Percentiles rank a stretch among this genome's conserved stretches.
These are phyloP conservation scores for Condylostoma magnum DNA, from an alignment of 169 alveolate genomes.

Conservation along the genomic window DNA sequence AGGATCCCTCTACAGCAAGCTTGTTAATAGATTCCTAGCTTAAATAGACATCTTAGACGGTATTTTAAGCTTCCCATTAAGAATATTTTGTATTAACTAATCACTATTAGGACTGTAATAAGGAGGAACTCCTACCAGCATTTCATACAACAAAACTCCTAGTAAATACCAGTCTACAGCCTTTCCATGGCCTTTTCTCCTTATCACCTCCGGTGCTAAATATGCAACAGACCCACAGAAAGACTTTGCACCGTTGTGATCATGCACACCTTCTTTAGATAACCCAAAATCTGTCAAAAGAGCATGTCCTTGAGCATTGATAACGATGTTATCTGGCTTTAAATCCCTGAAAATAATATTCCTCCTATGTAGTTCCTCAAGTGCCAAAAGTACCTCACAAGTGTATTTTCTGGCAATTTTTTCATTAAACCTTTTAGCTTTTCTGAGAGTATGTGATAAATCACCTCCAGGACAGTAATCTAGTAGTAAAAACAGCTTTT, in stretches of 20 bases:
- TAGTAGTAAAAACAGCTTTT: constrained; percentile 75
- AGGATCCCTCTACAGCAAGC: constrained; percentile 67
- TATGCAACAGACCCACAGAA: constrained; percentile 79
- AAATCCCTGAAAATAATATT: constrained; percentile 81
- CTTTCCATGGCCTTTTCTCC: constrained; percentile 77
- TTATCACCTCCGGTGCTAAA: constrained; percentile 87
- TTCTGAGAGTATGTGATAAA: constrained; percentile 49
- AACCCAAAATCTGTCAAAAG: constrained; percentile 83
- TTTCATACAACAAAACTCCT: constrained; percentile 81
- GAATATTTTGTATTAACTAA: constrained; percentile 68
- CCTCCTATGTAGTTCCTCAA: constrained; percentile 78
- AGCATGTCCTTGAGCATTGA: constrained; percentile 80
- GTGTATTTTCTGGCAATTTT: constrained; percentile 64
- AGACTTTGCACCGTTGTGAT: constrained; percentile 31
- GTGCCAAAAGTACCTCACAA: constrained; percentile 70
- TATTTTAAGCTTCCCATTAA: constrained; percentile 60
- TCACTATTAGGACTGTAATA: constrained; percentile 62
- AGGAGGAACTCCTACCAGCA: constrained; percentile 80
- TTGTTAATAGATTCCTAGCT: constrained; percentile 53
- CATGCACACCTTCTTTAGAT: constrained; percentile 63
- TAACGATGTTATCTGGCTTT: constrained; percentile 81
- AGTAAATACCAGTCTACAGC: constrained; percentile 86
- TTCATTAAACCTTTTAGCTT: constrained; percentile 65
- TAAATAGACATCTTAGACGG: constrained; percentile 60
- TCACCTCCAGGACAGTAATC: constrained; percentile 85